Evolutionary conservation across 2,329 filamentous ascomycete species (phyloP), one percentile per base, ranked within the genome.

Genomic region (Aspergillus sp.): DNA sequence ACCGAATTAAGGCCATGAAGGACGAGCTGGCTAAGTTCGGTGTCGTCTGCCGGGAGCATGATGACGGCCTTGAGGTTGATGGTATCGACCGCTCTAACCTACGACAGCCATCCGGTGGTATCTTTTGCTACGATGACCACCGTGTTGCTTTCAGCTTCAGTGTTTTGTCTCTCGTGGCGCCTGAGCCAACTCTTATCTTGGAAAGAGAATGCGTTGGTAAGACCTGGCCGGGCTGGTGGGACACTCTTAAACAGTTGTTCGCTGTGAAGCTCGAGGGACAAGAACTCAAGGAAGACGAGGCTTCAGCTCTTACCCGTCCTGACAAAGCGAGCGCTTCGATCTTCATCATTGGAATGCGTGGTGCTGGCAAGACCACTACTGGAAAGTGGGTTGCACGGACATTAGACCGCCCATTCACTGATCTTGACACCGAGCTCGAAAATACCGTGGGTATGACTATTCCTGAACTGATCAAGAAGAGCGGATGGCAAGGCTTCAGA

Each of bases 151-250:
- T 98, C 90, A 96, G 91, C 68, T 95, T 98, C 69, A 93, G 90
- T 53, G 90, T 98, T 6, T 74, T 98, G 11, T 82, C 89, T 9
- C 72, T 88, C 12, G 79, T 85, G 28, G 78, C 86, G 0, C 84
- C 87, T 1, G 68, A 79, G 6, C 78, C 88, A 0, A 85, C 89
- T 0, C 69, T 95, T 11, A 82, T 98, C 40, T 78, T 88, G 2
- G 93, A 98, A 64, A 86, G 90, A 47, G 90, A 95, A 59, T 98
- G 93, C 63, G 88, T 89, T 3, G 90, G 87, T 33, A 98, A 98
- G 75, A 98, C 93, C 2, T 98, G 93, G 93, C 93, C 93, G 0
- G 93, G 91, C 7, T 98, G 93, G 89, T 98, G 93, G 93, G 93
- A 98, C 66, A 82, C 84, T 12, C 70, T 97, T 44, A 83, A 84